Conservation (phyloP, 805 yeast genomes). For the Pichia phayaonensis region DNA sequence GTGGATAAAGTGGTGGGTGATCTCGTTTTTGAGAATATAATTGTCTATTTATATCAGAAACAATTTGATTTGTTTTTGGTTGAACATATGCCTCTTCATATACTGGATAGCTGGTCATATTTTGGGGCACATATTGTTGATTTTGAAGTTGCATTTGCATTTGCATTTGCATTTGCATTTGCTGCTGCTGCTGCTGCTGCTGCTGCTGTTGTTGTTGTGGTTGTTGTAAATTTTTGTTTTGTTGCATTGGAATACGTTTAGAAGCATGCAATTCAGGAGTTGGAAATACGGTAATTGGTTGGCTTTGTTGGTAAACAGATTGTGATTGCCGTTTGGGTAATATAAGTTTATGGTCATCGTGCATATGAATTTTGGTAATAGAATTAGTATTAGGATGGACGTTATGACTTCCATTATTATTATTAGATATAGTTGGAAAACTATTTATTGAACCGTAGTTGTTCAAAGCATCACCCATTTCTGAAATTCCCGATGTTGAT, state of each 20-base stretch:
- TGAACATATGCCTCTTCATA: neutral
- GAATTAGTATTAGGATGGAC: neutral
- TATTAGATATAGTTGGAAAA: neutral
- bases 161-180: too few species aligned
- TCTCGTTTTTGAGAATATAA: neutral
- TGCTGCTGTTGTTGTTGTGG: neutral
- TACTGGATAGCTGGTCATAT: neutral
- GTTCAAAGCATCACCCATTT: neutral
- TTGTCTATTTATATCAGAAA: neutral
- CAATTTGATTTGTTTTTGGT: neutral
- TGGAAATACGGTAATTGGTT: neutral
- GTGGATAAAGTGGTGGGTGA: neutral
- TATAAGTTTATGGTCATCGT: neutral
- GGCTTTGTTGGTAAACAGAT: neutral
- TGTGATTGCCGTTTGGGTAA: neutral
- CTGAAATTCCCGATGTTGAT: neutral
- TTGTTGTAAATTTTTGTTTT: neutral
- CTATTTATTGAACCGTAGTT: neutral
- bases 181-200: neutral
- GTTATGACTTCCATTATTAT: neutral
- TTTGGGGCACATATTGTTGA: neutral
- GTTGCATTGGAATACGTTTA: neutral
- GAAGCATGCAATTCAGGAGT: neutral
- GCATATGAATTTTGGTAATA: neutral
- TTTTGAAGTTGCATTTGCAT: neutral